Evolutionary conservation across 805 yeast species (phyloP), one percentile per base, ranked within the genome.

Genomic region (Schizosaccharomyces pombe): DNA sequence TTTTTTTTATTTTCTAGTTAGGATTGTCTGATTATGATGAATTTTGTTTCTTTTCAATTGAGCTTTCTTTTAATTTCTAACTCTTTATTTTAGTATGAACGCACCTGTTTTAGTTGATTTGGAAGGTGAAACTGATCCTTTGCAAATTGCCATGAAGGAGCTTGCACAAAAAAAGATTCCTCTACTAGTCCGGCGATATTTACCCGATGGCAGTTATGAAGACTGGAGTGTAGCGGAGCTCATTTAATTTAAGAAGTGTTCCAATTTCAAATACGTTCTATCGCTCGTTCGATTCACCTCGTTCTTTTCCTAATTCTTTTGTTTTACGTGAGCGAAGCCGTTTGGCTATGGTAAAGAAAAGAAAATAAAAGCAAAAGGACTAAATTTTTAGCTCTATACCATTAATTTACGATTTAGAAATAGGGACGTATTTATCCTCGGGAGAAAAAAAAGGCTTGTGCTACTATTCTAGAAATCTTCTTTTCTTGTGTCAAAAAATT

Each of bases 61-160:
- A n/a, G 9, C 16, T 11, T n/a, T 39, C 47, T n/a, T n/a, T n/a
- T 19, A 39, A 43, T 16, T 9, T 14, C 49, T 43, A 43, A 43
- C 49, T 8, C 4, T 6, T 16, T 5, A 5, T 19, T 5, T 9
- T 62, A 85, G 96, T 29, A 83, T 91, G 84, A 91, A 91, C 65
- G 98, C 99, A 1, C 98, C 98, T 1, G 97, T 91, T 2, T 75
- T 91, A 64, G 98, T 91, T 47, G 98, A 93, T 64, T 77, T 91
- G 56, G 99, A 91, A 70, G 98, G 98, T 64, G 99, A 93, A 68
- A 93, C 98, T 2, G 99, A 91, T 67, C 98, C 99, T 12, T 72
- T 91, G 64, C 95, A 87, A 68, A 91, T 91, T 58, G 96, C 99
- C 57, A 82, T 85, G 85, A 91, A 93, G 68, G 99, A 91, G 68